Evolutionary conservation across 495 filamentous ascomycete genomes (phyloP).

Genomic region (Penicillium herquei): DNA sequence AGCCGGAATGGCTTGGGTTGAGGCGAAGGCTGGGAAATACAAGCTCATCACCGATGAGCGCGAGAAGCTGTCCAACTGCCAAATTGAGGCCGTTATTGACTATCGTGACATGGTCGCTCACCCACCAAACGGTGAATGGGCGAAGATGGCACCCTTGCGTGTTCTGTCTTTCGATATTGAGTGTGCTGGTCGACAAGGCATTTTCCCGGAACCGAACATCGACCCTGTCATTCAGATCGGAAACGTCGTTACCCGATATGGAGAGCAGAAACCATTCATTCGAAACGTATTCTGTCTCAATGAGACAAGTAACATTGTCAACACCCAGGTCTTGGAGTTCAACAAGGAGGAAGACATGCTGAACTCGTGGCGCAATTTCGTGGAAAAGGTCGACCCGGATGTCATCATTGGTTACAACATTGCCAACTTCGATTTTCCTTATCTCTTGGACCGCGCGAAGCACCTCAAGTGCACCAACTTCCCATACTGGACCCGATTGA

Average conservation of each 20-base stretch:
- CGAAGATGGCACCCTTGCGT: constrained; percentile 94
- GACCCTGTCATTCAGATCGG: constrained; percentile 99
- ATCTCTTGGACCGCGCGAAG: constrained; percentile 85
- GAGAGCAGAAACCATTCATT: constrained; percentile 92
- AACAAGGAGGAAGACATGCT: constrained; percentile 82
- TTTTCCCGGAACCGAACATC: constrained; percentile 88
- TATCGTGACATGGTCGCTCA: constrained; percentile 85
- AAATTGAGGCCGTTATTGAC: constrained; percentile 85
- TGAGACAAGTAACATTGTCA: constrained; percentile 86
- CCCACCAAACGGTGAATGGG: constrained; percentile 90
- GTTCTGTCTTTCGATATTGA: constrained; percentile 98
- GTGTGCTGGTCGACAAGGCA: constrained; percentile 93
- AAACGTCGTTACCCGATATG: constrained; percentile 93
- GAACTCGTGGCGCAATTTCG: constrained; percentile 81
- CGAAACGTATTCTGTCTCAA: constrained; percentile 95
- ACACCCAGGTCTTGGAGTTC: constrained; percentile 87
- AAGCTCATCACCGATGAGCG: constrained; percentile 51
- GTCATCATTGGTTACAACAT: constrained; percentile 99
- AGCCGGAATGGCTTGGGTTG: constrained; percentile 96
- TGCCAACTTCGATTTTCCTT: constrained; percentile 97
- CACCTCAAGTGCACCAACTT: constrained; percentile 75
- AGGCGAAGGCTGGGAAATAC: constrained; percentile 74
- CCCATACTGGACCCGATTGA: constrained; percentile 80
- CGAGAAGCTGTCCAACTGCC: constrained; percentile 81
- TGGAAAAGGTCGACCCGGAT: constrained; percentile 90